phyloP scores from a whole-genome alignment of 345 rosid genomes.

The Eucalyptus tenuipes region DNA sequence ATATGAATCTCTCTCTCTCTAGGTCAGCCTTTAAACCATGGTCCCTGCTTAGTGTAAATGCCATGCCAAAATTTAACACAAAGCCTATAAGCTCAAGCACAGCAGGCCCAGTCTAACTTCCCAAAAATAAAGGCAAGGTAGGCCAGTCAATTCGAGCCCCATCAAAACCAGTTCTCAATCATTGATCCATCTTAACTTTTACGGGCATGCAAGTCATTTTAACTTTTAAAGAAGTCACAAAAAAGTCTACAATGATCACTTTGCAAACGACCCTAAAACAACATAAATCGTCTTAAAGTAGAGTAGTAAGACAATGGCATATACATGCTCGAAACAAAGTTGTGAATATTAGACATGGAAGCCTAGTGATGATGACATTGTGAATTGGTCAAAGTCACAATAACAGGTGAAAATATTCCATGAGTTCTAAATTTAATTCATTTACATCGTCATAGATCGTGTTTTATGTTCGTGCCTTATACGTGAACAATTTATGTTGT shows the following conservation, averaged over 20 bases:
- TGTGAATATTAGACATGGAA: fast-evolving
- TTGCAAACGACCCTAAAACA: not conserved
- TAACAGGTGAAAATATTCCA: fast-evolving
- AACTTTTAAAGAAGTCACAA: not conserved
- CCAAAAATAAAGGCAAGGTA: not conserved
- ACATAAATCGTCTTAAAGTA: not conserved
- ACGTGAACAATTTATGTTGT: fast-evolving
- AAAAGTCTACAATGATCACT: not conserved
- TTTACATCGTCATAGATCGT: fast-evolving
- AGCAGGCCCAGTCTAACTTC: not conserved
- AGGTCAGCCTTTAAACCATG: not conserved
- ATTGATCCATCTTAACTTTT: not conserved
- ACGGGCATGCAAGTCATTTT: fast-evolving
- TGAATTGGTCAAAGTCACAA: fast-evolving
- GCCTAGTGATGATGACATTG: fast-evolving
- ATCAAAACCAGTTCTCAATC: not conserved
- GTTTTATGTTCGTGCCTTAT: not conserved
- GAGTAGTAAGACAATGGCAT: not conserved
- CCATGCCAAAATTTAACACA: not conserved
- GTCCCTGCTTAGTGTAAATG: not conserved
- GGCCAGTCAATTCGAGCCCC: not conserved
- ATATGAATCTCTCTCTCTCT: not conserved
- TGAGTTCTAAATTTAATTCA: not conserved
- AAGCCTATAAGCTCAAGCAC: not conserved
- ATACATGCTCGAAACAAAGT: not conserved